Percentiles rank a stretch among this genome's conserved stretches.
phyloP scores from a whole-genome alignment of 306 rosid species.

The Cucurbita argyrosperma region DNA sequence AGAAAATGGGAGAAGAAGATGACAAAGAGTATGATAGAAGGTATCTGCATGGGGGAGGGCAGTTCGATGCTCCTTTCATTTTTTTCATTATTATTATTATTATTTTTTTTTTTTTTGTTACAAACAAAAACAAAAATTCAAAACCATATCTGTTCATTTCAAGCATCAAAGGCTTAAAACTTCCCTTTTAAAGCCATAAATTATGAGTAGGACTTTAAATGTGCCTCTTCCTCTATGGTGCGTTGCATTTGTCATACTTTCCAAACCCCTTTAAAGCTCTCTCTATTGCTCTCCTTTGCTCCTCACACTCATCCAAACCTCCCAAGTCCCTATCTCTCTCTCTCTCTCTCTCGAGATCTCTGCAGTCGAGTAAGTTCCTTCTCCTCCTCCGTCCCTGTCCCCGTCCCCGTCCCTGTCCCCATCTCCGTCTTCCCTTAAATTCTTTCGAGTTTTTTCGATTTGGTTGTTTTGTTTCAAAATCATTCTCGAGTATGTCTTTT shows the following conservation, averaged over 20 bases:
- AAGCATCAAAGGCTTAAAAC: no score
- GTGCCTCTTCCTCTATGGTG: not conserved
- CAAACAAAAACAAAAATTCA: not conserved
- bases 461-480: no score
- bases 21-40: not conserved
- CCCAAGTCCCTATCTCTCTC: not conserved
- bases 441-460: no score
- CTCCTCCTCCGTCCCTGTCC: not conserved
- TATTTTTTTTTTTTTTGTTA: not conserved
- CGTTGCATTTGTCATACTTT: not conserved
- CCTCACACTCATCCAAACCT: no score
- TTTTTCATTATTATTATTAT: no score
- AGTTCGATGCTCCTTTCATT: not conserved
- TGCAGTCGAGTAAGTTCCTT: not conserved
- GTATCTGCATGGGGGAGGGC: not conserved
- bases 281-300: not conserved
- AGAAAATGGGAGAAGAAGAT: not conserved
- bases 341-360: not conserved
- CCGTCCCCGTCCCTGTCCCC: not conserved
- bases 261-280: not conserved
- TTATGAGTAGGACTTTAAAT: not conserved
- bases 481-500: no score
- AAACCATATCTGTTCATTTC: no score
- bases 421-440: not conserved
- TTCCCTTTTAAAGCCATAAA: not conserved